Evolutionary conservation across 1,284 basidiomycete genomes (phyloP).

Genomic region (Heterobasidion occidentale): DNA sequence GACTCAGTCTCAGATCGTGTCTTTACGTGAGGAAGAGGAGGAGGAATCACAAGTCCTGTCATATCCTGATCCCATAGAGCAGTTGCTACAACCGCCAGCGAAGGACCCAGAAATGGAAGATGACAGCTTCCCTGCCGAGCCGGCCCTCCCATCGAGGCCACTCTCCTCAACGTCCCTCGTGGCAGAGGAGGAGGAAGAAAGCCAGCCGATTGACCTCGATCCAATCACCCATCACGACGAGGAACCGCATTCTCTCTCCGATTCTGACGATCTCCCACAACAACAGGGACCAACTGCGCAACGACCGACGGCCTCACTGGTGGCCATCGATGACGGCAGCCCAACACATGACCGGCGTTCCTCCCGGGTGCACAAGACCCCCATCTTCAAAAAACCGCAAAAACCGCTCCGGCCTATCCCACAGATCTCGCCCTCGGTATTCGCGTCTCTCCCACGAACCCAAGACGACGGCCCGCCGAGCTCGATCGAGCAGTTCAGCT

Average conservation of each 20-base stretch:
- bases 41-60: background rate
- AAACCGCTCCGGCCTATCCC: slow-evolving; percentile 1
- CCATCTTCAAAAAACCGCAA: background rate
- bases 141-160: too few species aligned
- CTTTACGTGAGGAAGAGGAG: slow-evolving; percentile 2
- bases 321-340: background rate
- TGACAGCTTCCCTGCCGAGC: background rate
- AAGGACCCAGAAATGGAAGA: background rate
- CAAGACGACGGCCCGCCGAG: background rate
- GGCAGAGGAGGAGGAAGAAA: background rate
- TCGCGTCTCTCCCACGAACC: background rate
- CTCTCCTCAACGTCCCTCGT: background rate
- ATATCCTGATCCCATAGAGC: background rate
- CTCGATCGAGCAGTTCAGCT: slow-evolving; percentile 6
- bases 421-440: slow-evolving; percentile 4
- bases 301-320: background rate
- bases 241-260: background rate
- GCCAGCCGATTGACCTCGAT: background rate
- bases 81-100: background rate
- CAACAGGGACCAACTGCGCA: background rate
- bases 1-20: background rate
- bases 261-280: background rate
- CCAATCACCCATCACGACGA: background rate
- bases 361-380: background rate
- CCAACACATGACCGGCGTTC: background rate